These are phyloP conservation scores for Kwoniella mangroviensis DNA, from an alignment of 768 basidiomycete species.

Conservation along the genomic window DNA sequence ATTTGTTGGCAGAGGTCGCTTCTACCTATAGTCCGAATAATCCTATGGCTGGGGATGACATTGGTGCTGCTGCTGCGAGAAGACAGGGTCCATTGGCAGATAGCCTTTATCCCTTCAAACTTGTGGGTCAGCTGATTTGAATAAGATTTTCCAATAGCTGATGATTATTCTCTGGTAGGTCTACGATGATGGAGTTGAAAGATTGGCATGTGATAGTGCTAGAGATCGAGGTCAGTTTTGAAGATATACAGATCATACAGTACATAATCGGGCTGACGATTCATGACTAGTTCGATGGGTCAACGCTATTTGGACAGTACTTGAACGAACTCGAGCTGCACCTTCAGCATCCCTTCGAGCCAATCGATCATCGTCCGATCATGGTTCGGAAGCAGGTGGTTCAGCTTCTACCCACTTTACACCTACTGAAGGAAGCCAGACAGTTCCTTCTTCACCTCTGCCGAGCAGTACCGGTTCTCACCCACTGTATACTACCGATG, in stretches of 20 bases:
- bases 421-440: slow-evolving; percentile 16
- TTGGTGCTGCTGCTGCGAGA: slow-evolving; percentile 80
- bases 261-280: not conserved
- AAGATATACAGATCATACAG: too few species aligned
- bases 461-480: slow-evolving; percentile 13
- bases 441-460: slow-evolving; percentile 18
- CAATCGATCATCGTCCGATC: slow-evolving; percentile 29
- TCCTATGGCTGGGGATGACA: slow-evolving; percentile 78
- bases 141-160: not conserved
- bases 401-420: slow-evolving; percentile 43
- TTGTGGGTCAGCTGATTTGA: slow-evolving; percentile 55
- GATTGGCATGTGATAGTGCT: slow-evolving; percentile 85
- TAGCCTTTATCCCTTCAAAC: slow-evolving; percentile 83
- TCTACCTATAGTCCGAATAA: slow-evolving; percentile 80
- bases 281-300: slow-evolving; percentile 74
- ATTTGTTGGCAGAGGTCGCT: slow-evolving; percentile 68
- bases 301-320: slow-evolving; percentile 77
- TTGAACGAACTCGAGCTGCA: slow-evolving; percentile 40
- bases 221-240: slow-evolving; percentile 64
- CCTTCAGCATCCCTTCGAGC: slow-evolving; percentile 27
- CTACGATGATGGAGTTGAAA: slow-evolving; percentile 86
- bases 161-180: slow-evolving; percentile 55
- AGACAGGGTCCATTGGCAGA: slow-evolving; percentile 63
- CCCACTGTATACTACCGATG: slow-evolving; percentile 39
- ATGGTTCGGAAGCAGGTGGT: slow-evolving; percentile 32